A percentile compares a stretch with the other conserved stretches of the same genome.
phyloP scores from a whole-genome alignment of 495 filamentous ascomycete genomes.

The Jackrogersella multiformis region DNA sequence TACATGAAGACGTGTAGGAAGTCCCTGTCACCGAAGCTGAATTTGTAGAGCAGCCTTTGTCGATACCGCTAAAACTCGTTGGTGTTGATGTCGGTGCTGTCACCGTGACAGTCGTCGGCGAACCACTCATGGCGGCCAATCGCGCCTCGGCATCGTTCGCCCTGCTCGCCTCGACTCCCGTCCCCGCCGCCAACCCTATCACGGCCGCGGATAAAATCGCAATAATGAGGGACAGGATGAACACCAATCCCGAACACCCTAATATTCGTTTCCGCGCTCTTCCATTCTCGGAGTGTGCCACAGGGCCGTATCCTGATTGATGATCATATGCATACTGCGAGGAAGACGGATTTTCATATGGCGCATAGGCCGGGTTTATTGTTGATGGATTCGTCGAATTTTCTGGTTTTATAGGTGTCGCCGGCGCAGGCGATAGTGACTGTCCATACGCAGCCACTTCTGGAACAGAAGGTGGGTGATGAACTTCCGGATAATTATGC shows the following conservation, averaged over 20 bases:
- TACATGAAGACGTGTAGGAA: conserved; percentile 41
- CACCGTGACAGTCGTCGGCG: conserved; percentile 37
- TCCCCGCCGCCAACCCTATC: conserved; percentile 56
- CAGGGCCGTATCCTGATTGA: conserved; percentile 12
- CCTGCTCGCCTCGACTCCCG: conserved; percentile 52
- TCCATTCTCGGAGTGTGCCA: conserved; percentile 24
- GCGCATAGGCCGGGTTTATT: conserved; percentile 18
- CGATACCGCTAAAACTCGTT: conserved; percentile 36
- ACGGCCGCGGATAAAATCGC: conserved; percentile 52
- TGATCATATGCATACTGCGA: conserved; percentile 29
- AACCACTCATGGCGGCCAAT: conserved; percentile 39
- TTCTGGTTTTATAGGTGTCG: conserved; percentile 25
- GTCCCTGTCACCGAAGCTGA: conserved; percentile 43
- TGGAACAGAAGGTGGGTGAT: conserved; percentile 38
- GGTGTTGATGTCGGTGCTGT: conserved; percentile 31
- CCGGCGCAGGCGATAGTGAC: neutral
- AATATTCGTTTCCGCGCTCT: conserved; percentile 38
- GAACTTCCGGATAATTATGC: conserved; percentile 52
- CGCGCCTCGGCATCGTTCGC: conserved; percentile 50
- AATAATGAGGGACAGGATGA: conserved; percentile 54
- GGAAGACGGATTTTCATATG: neutral
- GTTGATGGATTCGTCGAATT: conserved; percentile 17
- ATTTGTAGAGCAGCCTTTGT: conserved; percentile 51
- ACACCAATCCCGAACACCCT: conserved; percentile 51
- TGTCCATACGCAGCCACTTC: conserved; percentile 30